Percentiles rank a stretch among this genome's conserved stretches.
Evolutionary conservation across 805 yeast species (phyloP).

Genomic region (Cephaloascus fragrans): DNA sequence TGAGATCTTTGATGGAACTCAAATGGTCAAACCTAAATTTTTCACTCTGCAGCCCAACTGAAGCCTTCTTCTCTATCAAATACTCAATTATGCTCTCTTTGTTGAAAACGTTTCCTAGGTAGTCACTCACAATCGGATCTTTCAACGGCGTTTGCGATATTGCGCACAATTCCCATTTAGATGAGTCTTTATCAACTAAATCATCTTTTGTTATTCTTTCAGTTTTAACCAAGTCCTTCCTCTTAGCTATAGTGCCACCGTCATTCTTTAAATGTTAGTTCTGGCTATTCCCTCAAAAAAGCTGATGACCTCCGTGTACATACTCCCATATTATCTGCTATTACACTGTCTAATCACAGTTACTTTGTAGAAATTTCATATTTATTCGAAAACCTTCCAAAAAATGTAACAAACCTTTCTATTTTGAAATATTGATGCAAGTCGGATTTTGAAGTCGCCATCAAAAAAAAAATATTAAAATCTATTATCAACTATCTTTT

Average conservation of each 20-base stretch:
- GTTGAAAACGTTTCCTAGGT: slow-evolving; percentile 52
- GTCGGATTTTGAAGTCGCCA: no score
- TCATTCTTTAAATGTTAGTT: slow-evolving; percentile 31
- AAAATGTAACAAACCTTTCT: no score
- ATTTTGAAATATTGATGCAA: no score
- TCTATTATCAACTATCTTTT: no score
- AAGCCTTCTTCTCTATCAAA: slow-evolving; percentile 28
- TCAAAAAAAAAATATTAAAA: no score
- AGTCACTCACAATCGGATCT: slow-evolving; percentile 60
- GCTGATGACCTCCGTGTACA: no score
- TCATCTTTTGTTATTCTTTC: slow-evolving; percentile 1
- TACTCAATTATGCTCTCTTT: slow-evolving; percentile 54
- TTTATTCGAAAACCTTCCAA: no score
- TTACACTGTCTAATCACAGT: no score
- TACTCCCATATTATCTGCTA: neutral
- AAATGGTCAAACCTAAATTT: slow-evolving; percentile 20
- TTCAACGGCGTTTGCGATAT: slow-evolving; percentile 29
- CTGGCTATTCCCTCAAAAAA: no score
- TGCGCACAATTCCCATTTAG: slow-evolving; percentile 40
- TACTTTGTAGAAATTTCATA: no score
- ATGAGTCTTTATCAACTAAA: slow-evolving; percentile 10
- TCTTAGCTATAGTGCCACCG: slow-evolving; percentile 63
- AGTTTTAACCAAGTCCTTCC: slow-evolving; percentile 35
- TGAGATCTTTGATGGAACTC: slow-evolving; percentile 30
- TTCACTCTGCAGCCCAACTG: slow-evolving; percentile 11